Base-by-base conservation (phyloP, 1,284 basidiomycete species). In the Ceratobasidium sp. region DNA sequence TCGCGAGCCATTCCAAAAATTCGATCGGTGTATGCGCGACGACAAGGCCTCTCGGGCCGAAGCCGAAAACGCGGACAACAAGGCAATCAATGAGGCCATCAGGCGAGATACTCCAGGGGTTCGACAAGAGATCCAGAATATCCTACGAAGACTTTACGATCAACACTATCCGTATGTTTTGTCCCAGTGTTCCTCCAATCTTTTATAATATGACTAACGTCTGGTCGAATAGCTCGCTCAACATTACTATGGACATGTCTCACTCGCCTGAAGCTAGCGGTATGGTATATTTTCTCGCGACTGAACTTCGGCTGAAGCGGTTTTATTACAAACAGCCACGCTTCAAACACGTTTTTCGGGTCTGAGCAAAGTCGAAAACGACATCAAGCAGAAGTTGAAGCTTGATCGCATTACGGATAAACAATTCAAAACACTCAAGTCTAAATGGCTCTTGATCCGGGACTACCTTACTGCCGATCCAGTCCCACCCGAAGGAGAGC, bases 51-150 rank as follows among this genome's bases (percentile, higher is more conserved):
- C 38, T 44, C 38, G 65, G 16, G 48, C 65, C 54, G 33, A 35
- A 20, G 23, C 41, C 23, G 64, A 77, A 38, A 52, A 23, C 0
- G 23, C 20, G 20, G 75, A 77, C 27, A 50, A 59, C 6, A 35
- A 50, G 23, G 35, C 23, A 12, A 33, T 77, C 20, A 48, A 60
- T 7, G 44, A 38, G 41, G 44, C 18, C 18, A 59, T 77, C 50
- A 16, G 50, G 3, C 20, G 41, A 38, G 75, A 77, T 55, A 59
- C 18, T 8, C 38, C 52, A 8, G 52, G 7, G 41, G 35, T 77
- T 14, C 66, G 27, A n/a, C 52, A 68, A n/a, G 75, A 77, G 54
- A 44, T 77, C 33, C 75, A 59, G 27, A 57, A 68, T 41, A 48
- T 68, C 10, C 48, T 77, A 23, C 64, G 75, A 23, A 50, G 30